Conservation (phyloP, 1,284 basidiomycete species). For the Pyrrhoderma noxium region DNA sequence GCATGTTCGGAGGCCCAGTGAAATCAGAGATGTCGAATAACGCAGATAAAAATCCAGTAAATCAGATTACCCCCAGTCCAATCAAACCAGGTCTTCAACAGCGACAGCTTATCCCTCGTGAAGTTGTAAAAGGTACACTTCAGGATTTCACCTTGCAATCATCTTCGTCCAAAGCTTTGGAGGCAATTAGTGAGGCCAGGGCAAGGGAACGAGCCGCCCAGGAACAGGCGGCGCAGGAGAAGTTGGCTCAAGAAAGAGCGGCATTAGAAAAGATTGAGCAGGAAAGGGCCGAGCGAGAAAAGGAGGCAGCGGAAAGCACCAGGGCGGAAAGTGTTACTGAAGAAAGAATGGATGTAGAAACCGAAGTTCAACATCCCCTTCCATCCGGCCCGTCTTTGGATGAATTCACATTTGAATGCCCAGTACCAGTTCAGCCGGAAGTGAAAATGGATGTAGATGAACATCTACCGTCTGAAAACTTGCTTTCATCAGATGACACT, state of each 20-base stretch:
- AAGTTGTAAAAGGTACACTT: slow-evolving; percentile 23
- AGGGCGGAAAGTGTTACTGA: no score
- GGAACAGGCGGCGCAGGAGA: background rate
- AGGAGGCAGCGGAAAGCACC: background rate
- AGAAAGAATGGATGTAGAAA: no score
- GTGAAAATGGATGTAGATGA: slow-evolving; percentile 9
- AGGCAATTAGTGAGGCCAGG: slow-evolving; percentile 6
- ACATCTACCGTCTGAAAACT: no score
- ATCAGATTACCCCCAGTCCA: slow-evolving; percentile 18
- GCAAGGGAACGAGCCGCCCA: slow-evolving; percentile 1
- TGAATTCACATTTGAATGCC: slow-evolving; percentile 13
- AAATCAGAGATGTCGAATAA: slow-evolving; percentile 17
- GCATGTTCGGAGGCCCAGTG: slow-evolving; percentile 25
- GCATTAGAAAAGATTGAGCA: background rate
- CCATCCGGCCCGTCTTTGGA: slow-evolving; percentile 1
- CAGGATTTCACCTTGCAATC: slow-evolving; percentile 9
- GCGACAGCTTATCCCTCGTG: slow-evolving; percentile 27
- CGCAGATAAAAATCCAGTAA: slow-evolving; percentile 2
- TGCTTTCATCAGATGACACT: background rate
- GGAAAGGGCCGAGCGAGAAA: background rate
- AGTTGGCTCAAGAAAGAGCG: background rate
- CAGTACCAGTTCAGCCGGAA: background rate
- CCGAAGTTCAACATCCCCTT: background rate
- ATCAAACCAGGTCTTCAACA: slow-evolving; percentile 19
- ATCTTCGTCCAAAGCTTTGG: slow-evolving; percentile 5